These are phyloP conservation scores for Neurospora cerealis DNA, from an alignment of 495 filamentous ascomycete species.

Conservation along the genomic window DNA sequence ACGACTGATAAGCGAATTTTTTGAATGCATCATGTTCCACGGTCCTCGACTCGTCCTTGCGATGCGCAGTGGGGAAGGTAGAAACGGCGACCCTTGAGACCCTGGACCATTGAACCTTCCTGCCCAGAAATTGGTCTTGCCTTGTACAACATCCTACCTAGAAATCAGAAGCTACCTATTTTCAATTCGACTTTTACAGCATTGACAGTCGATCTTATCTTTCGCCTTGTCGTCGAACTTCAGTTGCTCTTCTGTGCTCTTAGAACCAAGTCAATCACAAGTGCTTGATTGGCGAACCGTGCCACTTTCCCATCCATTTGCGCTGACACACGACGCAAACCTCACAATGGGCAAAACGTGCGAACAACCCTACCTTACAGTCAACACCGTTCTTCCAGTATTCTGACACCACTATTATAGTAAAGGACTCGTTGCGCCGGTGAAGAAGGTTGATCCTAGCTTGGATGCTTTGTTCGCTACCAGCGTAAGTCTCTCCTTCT, in stretches of 20 bases:
- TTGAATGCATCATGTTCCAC: conserved; percentile 6
- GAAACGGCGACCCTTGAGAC: background rate
- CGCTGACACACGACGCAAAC: background rate
- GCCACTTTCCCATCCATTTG: background rate
- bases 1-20: conserved; percentile 27
- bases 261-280: background rate
- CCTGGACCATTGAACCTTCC: background rate
- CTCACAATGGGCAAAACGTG: conserved; percentile 20
- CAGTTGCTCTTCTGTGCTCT: background rate
- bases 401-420: conserved; percentile 11
- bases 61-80: background rate
- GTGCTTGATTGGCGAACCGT: background rate
- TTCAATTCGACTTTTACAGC: background rate
- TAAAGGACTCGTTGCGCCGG: conserved; percentile 26
- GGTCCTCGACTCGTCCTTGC: background rate
- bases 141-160: background rate
- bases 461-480: conserved; percentile 71
- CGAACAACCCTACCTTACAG: background rate
- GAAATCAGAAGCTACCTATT: background rate
- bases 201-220: background rate
- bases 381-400: background rate
- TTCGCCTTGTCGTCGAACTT: background rate
- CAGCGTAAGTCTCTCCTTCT: conserved; percentile 55
- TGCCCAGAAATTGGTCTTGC: background rate
- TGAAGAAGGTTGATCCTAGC: conserved; percentile 57